Base-by-base conservation (phyloP, 768 basidiomycete genomes). In the Termitomyces sp. region DNA sequence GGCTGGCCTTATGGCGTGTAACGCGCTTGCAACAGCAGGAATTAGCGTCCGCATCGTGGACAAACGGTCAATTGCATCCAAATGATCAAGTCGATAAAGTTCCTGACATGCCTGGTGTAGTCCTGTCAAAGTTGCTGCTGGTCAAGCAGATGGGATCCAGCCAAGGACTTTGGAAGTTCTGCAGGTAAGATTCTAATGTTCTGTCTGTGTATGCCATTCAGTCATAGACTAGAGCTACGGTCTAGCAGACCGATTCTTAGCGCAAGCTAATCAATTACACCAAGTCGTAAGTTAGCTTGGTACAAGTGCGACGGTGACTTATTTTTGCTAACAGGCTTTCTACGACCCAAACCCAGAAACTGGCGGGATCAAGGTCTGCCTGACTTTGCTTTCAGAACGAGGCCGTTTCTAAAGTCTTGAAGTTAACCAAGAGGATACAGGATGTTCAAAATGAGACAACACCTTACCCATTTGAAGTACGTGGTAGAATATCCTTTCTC, bases 391-490 rank as follows among this genome's bases (percentile, higher is more conserved):
- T 22, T 53, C n/a, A 52, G 5, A 26, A 57, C 28, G n/a, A 16
- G n/a, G 56, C 24, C 3, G 40, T 41, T 13, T 50, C 47, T 57
- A 22, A 32, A 55, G 20, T 24, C 28, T 38, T 41, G 28, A 51
- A 90, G 87, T 75, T 85, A 18, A 84, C 83, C 8, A 81, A 84
- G 45, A 81, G 86, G 16, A 80, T 79, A 1, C 74, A 85, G 16
- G 85, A 87, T 64, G 77, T 90, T 26, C 80, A 78, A 5, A 82
- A 84, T 0, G 74, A 81, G 3, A 79, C 78, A 24, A 87, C 87
- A 2, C 79, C 87, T 20, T 91, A 80, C 69, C 87, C 87, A 11
- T 90, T 87, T 59, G 86, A 87, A 74, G 88, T 84, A 58, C 30
- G 32, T 54, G 60, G 35, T 49, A 22, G 20, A 46, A 10, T n/a